A percentile compares a stretch with the other conserved stretches of the same genome.
Evolutionary conservation across 2,329 filamentous ascomycete species (phyloP).

Genomic region (Trematosphaeria pertusa): DNA sequence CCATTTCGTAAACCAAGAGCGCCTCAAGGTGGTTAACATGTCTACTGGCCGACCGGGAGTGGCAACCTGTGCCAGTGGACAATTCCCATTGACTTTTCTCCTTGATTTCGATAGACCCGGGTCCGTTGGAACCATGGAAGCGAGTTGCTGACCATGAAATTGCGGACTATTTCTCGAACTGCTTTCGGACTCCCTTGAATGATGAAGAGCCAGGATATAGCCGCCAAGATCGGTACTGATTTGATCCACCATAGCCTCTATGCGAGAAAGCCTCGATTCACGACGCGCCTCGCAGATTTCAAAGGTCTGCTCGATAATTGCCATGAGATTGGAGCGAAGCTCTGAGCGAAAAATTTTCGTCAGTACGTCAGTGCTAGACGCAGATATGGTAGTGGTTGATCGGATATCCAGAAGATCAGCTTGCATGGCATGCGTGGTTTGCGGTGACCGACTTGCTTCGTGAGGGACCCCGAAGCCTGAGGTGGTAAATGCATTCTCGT

Average conservation of each 20-base stretch:
- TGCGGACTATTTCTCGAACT: not conserved
- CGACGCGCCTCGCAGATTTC: not conserved
- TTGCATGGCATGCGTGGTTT: not conserved
- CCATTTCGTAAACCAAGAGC: not conserved
- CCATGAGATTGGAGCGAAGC: not conserved
- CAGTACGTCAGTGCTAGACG: not conserved
- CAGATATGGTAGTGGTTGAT: not conserved
- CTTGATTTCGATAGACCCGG: not conserved
- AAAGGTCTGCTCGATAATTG: not conserved
- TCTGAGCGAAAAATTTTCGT: not conserved
- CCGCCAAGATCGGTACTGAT: constrained; percentile 1
- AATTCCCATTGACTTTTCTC: too few relatives aligned
- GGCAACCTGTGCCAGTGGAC: too few relatives aligned
- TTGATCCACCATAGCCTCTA: not conserved
- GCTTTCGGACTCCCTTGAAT: not conserved
- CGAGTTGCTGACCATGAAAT: too few relatives aligned
- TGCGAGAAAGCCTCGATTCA: not conserved
- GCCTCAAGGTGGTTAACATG: not conserved
- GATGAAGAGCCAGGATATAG: not conserved
- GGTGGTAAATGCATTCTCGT: too few relatives aligned
- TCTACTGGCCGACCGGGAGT: not conserved
- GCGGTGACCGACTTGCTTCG: not conserved
- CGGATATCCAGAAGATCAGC: not conserved
- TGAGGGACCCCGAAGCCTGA: too few relatives aligned
- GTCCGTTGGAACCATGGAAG: not conserved